A percentile compares a stretch with the other conserved stretches of the same genome.
Conservation (phyloP, 2,329 filamentous ascomycete species). For the Penicillium sp. region DNA sequence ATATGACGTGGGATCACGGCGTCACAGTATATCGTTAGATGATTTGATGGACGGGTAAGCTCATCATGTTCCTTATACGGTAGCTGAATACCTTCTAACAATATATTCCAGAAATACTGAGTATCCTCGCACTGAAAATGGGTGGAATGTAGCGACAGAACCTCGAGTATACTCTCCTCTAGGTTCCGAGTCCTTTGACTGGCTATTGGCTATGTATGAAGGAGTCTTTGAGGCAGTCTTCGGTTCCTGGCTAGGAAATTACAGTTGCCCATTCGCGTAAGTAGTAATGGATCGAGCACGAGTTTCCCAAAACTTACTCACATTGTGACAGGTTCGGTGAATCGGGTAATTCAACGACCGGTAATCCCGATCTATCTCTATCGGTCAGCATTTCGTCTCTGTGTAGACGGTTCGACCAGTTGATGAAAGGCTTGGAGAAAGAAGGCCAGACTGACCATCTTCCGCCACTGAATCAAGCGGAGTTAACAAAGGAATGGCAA, state of each 20-base stretch:
- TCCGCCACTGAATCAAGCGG: slow-evolving; percentile 1
- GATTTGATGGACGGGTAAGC: not conserved
- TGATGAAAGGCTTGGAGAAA: slow-evolving; percentile 34
- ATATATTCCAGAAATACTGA: not conserved
- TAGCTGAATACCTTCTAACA: not conserved
- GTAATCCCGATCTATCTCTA: slow-evolving; percentile 3
- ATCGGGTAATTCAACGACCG: slow-evolving; percentile 4
- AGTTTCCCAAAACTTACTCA: not conserved
- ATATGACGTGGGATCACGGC: not conserved
- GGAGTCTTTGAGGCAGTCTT: slow-evolving; percentile 43
- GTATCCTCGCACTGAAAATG: not conserved
- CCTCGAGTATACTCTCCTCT: slow-evolving; percentile 6
- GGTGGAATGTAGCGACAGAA: slow-evolving; percentile 11
- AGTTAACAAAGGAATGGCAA: slow-evolving; percentile 15
- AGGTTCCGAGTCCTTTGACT: slow-evolving; percentile 11
- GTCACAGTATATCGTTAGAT: not conserved
- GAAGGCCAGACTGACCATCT: slow-evolving; percentile 8
- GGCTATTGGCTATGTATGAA: slow-evolving; percentile 32
- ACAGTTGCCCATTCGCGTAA: slow-evolving; percentile 45
- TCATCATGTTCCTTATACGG: not conserved
- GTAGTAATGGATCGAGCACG: slow-evolving; percentile 7
- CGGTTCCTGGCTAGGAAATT: slow-evolving; percentile 45
- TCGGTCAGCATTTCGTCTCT: slow-evolving; percentile 21
- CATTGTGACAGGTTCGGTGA: not conserved
- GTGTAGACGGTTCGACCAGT: slow-evolving; percentile 31